Evolutionary conservation across 2,329 filamentous ascomycete genomes (phyloP), one percentile per base, ranked within the genome.

Genomic region (Claviceps digitariae): DNA sequence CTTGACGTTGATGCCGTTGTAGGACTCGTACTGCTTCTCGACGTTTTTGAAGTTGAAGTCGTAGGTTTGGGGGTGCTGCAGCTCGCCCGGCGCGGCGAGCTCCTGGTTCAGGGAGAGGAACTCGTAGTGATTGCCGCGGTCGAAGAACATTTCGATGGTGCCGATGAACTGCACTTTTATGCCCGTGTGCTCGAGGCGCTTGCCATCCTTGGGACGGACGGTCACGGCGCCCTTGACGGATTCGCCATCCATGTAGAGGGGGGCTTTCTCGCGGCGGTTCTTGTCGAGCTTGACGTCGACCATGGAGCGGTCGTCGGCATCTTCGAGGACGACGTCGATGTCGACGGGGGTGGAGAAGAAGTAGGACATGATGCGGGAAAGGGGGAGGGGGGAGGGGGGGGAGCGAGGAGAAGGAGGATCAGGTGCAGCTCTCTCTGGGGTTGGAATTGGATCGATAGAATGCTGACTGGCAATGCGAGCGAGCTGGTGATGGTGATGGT

Each of bases 21-120:
- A 98, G 59, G 90, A 96, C 73, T 98, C 94, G 78, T 98, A 98
- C 71, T 95, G 90, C 77, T 98, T 98, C 79, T 98, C 93, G 63
- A 98, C 90, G 70, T 97, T 98, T 72, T 97, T 97, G 82, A 98
- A 98, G 75, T 96, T 95, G 81, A 98, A 98, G 61, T 95, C 89
- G 70, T 95, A 96, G 49, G 90, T 96, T 74, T 98, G 93, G 45
- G 93, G 93, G 72, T 98, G 94, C 68, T 97, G 93, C 54, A 98
- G 86, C 75, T 98, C 93, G 69, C 93, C 93, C 2, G 93, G 93
- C 20, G 93, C 90, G 20, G 93, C 93, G 43, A 98, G 83, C 72
- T 98, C 93, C 72, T 97, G 94, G 63, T 93, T 91, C 29, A 97
- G 82, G 38, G 90, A 95, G 56, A 98, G 85, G 72, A 98, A 98